phyloP scores from a whole-genome alignment of 129 eudicot genomes.

The Ambrosia artemisiifolia region DNA sequence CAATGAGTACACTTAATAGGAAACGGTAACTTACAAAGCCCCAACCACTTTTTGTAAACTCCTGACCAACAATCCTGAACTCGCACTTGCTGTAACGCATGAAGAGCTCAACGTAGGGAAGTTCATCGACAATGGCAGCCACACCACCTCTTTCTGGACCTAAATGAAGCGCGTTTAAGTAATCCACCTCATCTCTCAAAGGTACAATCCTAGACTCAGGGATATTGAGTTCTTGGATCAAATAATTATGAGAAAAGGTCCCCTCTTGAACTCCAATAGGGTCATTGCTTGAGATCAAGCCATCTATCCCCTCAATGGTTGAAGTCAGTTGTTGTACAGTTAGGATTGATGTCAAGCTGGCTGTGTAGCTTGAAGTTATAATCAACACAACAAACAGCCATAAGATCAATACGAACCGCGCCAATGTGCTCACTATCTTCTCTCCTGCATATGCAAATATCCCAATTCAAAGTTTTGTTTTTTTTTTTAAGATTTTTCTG shows the following conservation, averaged over 20 bases:
- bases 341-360: slow-evolving; percentile 80
- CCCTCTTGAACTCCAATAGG: slow-evolving; percentile 79
- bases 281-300: slow-evolving; percentile 49
- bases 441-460: slow-evolving; percentile 45
- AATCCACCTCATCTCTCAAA: slow-evolving; percentile 47
- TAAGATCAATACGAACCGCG: slow-evolving; percentile 54
- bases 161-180: slow-evolving; percentile 35
- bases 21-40: slow-evolving; percentile 58
- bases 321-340: slow-evolving; percentile 62
- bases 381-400: slow-evolving; percentile 73
- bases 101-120: slow-evolving; percentile 63
- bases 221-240: slow-evolving; percentile 44
- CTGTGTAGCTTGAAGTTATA: slow-evolving; percentile 78
- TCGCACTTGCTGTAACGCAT: slow-evolving; percentile 45
- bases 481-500: neutral
- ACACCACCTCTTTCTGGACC: slow-evolving; percentile 74
- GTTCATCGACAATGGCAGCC: slow-evolving; percentile 69
- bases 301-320: slow-evolving; percentile 53
- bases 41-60: slow-evolving; percentile 78
- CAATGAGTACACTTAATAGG: neutral
- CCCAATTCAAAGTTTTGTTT: neutral
- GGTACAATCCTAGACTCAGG: slow-evolving; percentile 52
- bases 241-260: slow-evolving; percentile 57
- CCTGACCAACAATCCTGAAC: slow-evolving; percentile 59
- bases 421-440: slow-evolving; percentile 61